A percentile compares a stretch with the other conserved stretches of the same genome.
phyloP scores from a whole-genome alignment of 768 basidiomycete genomes.

The Pleurotus tuber-regium region DNA sequence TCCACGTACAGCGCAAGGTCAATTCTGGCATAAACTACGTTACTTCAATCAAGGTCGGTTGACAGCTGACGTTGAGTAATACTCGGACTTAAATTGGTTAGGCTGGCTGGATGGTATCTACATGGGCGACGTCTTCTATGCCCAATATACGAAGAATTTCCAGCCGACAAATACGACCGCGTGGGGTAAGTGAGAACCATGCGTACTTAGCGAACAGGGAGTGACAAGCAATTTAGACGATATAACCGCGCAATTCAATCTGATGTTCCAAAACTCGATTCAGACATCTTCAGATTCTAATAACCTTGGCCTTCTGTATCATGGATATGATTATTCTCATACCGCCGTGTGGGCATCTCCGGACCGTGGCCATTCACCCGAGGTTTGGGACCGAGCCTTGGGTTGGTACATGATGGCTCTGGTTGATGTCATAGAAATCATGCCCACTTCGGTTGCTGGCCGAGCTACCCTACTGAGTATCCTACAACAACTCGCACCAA shows the following conservation, averaged over 20 bases:
- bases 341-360: constrained; percentile 41
- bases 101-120: constrained; percentile 46
- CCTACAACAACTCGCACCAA: constrained; percentile 32
- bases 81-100: constrained; percentile 10
- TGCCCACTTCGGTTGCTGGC: constrained; percentile 31
- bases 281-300: constrained; percentile 35
- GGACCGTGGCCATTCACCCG: constrained; percentile 44
- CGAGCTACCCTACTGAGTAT: constrained; percentile 28
- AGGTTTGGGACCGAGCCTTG: constrained; percentile 48
- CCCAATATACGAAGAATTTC: constrained; percentile 35
- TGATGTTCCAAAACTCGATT: constrained; percentile 42
- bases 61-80: not conserved
- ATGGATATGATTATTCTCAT: constrained; percentile 47
- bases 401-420: constrained; percentile 50
- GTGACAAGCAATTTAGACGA: constrained; percentile 24
- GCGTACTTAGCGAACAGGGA: constrained; percentile 11
- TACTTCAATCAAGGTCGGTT: constrained; percentile 43
- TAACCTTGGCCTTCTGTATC: constrained; percentile 42
- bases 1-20: constrained; percentile 43
- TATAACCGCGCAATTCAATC: constrained; percentile 37
- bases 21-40: constrained; percentile 44
- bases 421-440: constrained; percentile 40
- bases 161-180: constrained; percentile 34
- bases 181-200: constrained; percentile 27
- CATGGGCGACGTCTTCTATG: constrained; percentile 45